phyloP scores from a whole-genome alignment of 2,329 filamentous ascomycete genomes.

The Eurotiales sp. region DNA sequence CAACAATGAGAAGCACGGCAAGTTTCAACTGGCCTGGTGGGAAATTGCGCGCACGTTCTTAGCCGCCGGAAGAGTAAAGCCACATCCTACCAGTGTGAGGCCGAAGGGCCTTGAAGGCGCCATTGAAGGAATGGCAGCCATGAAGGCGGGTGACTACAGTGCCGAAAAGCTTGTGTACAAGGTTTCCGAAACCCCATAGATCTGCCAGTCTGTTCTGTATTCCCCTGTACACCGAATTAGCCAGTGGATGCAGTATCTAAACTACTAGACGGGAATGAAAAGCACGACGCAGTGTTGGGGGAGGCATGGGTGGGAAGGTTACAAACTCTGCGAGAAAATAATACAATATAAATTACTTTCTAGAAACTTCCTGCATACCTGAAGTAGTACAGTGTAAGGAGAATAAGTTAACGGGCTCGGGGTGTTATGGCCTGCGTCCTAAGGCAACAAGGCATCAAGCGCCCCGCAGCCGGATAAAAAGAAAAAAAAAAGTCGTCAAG shows the following conservation, averaged over 20 bases:
- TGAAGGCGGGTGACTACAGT: constrained; percentile 10
- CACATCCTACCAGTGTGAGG: constrained; percentile 11
- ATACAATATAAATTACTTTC: too few species aligned
- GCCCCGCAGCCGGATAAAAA: not conserved
- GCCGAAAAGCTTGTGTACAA: constrained; percentile 15
- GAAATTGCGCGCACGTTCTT: constrained; percentile 9
- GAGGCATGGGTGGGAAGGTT: too few species aligned
- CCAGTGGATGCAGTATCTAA: too few species aligned
- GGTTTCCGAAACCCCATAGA: constrained; percentile 11
- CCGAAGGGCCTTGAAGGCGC: constrained; percentile 13
- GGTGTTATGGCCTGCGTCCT: not conserved
- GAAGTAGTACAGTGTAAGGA: too few species aligned
- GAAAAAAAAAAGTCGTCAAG: not conserved
- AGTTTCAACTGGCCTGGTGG: constrained; percentile 11
- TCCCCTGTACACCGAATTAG: too few species aligned
- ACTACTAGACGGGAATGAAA: too few species aligned
- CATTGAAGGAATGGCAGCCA: constrained; percentile 11
- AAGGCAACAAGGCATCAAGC: not conserved
- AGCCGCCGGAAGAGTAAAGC: constrained; percentile 8
- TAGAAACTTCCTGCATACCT: too few species aligned
- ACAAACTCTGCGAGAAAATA: too few species aligned
- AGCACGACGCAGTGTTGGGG: too few species aligned
- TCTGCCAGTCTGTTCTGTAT: too few species aligned
- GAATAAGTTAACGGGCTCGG: too few species aligned
- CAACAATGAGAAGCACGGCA: constrained; percentile 12